Conservation (phyloP, 2,329 filamentous ascomycete species). For the Trematosphaeria pertusa region DNA sequence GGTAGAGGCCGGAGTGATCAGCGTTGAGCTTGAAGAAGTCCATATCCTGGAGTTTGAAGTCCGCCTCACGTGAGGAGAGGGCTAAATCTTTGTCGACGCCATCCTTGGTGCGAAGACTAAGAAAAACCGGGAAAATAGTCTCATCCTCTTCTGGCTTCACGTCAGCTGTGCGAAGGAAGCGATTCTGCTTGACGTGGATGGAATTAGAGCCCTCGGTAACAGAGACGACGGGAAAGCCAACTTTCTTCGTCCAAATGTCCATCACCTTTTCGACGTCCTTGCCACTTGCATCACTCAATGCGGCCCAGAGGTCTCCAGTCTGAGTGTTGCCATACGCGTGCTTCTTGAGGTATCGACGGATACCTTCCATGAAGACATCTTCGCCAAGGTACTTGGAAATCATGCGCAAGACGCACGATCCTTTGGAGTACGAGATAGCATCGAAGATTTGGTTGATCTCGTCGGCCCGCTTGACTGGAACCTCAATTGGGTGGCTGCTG, state of each 20-base stretch:
- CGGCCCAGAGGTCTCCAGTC: constrained; percentile 89
- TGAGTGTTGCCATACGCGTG: constrained; percentile 96
- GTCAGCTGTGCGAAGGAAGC: constrained; percentile 90
- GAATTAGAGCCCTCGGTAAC: constrained; percentile 78
- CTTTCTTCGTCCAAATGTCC: constrained; percentile 96
- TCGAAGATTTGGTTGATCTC: constrained; percentile 99
- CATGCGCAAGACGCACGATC: constrained; percentile 95
- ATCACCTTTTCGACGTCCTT: constrained; percentile 91
- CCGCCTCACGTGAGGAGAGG: constrained; percentile 73
- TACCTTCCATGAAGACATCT: constrained; percentile 89
- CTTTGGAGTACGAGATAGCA: constrained; percentile 96
- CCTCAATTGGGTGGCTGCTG: constrained; percentile 95
- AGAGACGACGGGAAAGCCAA: constrained; percentile 89
- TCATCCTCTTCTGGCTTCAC: constrained; percentile 92
- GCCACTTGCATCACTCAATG: constrained; percentile 85
- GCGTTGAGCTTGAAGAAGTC: constrained; percentile 98
- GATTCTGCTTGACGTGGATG: constrained; percentile 91
- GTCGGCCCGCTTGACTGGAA: constrained; percentile 91
- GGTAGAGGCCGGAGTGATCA: constrained; percentile 90
- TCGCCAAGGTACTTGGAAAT: constrained; percentile 95
- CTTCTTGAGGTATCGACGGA: constrained; percentile 90
- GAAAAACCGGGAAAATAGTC: constrained; percentile 86
- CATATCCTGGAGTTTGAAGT: constrained; percentile 77
- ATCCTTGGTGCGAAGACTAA: constrained; percentile 83
- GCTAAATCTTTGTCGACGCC: constrained; percentile 80